phyloP scores from a whole-genome alignment of 768 basidiomycete species.

The Jaapia argillacea region DNA sequence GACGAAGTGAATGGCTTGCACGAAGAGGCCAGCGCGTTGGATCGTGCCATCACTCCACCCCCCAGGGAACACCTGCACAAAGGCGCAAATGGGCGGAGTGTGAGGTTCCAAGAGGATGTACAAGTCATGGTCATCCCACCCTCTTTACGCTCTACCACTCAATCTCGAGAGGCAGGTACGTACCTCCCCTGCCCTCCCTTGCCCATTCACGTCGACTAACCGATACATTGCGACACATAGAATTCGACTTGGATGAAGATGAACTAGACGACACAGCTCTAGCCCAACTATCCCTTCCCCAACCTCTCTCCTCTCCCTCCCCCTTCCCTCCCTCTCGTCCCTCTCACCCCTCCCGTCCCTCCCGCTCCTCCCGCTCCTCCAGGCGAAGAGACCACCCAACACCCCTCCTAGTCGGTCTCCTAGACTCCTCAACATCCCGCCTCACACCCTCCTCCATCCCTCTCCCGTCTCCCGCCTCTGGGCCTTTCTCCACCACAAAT shows the following conservation, averaged over 20 bases:
- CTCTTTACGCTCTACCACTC: slow-evolving; percentile 56
- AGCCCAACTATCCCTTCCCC: slow-evolving; percentile 22
- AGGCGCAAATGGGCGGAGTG: too few species aligned
- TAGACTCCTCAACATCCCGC: slow-evolving; percentile 51
- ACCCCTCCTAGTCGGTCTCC: slow-evolving; percentile 73
- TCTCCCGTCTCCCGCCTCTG: slow-evolving; percentile 38
- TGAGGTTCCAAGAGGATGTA: slow-evolving; percentile 61
- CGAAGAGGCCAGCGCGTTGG: neutral
- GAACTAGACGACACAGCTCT: slow-evolving; percentile 54
- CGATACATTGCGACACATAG: slow-evolving; percentile 38
- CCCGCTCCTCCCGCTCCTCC: slow-evolving; percentile 20
- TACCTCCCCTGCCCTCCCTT: slow-evolving; percentile 16
- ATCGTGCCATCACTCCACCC: neutral
- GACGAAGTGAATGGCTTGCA: too few species aligned
- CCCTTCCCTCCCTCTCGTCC: too few species aligned
- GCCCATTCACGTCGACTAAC: slow-evolving; percentile 7
- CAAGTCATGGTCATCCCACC: slow-evolving; percentile 47
- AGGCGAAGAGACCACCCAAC: slow-evolving; percentile 43
- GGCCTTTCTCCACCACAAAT: neutral
- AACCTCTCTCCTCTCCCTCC: too few species aligned
- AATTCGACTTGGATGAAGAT: slow-evolving; percentile 79
- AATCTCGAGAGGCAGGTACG: slow-evolving; percentile 78
- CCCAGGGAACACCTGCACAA: too few species aligned
- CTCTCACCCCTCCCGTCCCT: too few species aligned
- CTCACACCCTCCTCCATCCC: slow-evolving; percentile 51